Base-by-base conservation (phyloP, 768 basidiomycete species). In the Tricholoma flavovirens region DNA sequence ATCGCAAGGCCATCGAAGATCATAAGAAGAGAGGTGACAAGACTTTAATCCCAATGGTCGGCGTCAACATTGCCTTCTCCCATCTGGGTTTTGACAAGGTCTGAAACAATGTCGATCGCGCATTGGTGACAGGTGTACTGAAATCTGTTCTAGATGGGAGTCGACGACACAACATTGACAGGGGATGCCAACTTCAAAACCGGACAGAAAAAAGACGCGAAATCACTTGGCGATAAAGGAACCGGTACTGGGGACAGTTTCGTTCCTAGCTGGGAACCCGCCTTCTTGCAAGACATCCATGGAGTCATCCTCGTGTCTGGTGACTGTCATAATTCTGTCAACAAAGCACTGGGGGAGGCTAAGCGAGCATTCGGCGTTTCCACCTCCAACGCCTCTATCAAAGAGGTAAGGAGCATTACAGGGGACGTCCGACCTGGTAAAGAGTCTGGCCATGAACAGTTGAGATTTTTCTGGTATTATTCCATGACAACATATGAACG, bases 11-110 rank as follows among this genome's bases (percentile, higher is more conserved):
- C 15, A 77, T 78, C 40, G 65, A 66, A 1, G 66, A 75, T 51
- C 71, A 73, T 63, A 78, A 75, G 69, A 68, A 67, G 57, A 65
- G 64, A 53, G 69, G 66, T 14, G 66, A 65, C 46, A 64, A 64
- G 43, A 66, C 66, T 36, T 65, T 75, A 21, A 61, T 79, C 54
- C 72, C 69, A 21, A 62, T 79, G 55, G 67, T 66, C 11, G 78
- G 77, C 9, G 71, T 82, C 42, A 84, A 83, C 68, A 73, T 83
- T 45, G 71, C 80, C 11, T 81, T 84, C 65, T 80, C 82, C 7
- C 77, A 78, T 24, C 63, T 64, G 14, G 83, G 80, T 14, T 73
- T 83, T 36, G 60, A 42, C 2, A 68, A 71, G 66, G 77, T 79
- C 33, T 62, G 50, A 29, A 40, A 33, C 1, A 42, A 24, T 24